A percentile compares a stretch with the other conserved stretches of the same genome.
These are phyloP conservation scores for Withania somnifera DNA, from an alignment of 305 asterid genomes.

Conservation along the genomic window DNA sequence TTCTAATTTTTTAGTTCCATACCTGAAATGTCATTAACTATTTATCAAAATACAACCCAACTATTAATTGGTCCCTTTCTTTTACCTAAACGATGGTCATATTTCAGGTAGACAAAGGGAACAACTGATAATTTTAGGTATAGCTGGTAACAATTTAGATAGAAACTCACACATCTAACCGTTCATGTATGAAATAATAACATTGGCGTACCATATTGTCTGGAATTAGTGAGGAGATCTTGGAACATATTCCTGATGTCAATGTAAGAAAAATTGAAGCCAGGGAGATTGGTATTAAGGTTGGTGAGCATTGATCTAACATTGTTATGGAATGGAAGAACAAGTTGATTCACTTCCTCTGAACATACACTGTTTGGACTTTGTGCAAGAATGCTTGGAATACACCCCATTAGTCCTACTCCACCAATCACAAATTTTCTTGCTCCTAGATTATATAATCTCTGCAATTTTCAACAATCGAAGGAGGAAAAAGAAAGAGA, in stretches of 20 bases:
- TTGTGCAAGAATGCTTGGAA: slow-evolving; percentile 26
- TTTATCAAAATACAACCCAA: too few relatives aligned
- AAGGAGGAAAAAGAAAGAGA: neutral
- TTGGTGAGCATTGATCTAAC: slow-evolving; percentile 42
- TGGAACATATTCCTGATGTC: slow-evolving; percentile 36
- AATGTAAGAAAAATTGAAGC: slow-evolving; percentile 27
- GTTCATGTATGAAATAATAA: neutral
- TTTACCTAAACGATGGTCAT: too few relatives aligned
- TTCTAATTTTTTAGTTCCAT: too few relatives aligned
- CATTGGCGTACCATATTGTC: slow-evolving; percentile 3
- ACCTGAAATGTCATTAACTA: too few relatives aligned
- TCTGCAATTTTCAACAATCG: slow-evolving; percentile 3
- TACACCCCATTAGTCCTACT: slow-evolving; percentile 29
- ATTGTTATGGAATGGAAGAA: slow-evolving; percentile 35
- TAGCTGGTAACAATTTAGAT: too few relatives aligned
- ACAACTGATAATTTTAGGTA: too few relatives aligned
- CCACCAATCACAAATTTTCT: slow-evolving; percentile 29
- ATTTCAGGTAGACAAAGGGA: too few relatives aligned
- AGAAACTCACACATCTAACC: too few relatives aligned
- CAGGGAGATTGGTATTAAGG: slow-evolving; percentile 30
- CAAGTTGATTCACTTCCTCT: slow-evolving; percentile 27
- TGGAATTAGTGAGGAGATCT: slow-evolving; percentile 9
- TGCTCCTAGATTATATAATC: slow-evolving; percentile 29
- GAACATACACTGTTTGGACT: slow-evolving; percentile 17
- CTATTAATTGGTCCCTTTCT: too few relatives aligned